Conservation (phyloP, 371 early-diverging fungal species). For the Mortierella sp. region DNA sequence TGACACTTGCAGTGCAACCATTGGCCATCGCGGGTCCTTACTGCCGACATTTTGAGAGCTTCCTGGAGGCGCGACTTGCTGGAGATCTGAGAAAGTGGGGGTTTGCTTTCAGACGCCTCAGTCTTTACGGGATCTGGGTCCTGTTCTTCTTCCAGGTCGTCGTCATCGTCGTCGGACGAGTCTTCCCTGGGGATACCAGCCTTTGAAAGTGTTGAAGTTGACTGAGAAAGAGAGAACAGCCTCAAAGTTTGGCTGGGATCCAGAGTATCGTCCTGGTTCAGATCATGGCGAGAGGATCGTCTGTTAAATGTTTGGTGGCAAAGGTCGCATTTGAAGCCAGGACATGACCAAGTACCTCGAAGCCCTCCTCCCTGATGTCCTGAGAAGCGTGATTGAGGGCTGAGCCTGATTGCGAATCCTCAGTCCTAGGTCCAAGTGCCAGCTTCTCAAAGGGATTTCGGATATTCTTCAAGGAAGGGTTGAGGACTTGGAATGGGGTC, state of each 20-base stretch:
- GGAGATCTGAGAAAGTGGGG: not conserved
- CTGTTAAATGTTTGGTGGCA: constrained; percentile 23
- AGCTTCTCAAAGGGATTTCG: constrained; percentile 49
- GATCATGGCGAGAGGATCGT: no score
- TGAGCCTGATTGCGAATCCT: not conserved
- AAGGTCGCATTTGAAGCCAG: not conserved
- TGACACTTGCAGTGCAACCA: not conserved
- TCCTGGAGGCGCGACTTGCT: constrained; percentile 29
- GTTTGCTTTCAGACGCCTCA: not conserved
- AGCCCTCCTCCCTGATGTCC: not conserved
- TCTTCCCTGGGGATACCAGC: not conserved
- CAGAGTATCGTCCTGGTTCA: constrained; percentile 28
- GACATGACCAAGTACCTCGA: not conserved
- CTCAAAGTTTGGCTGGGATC: constrained; percentile 40
- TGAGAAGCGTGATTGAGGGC: not conserved
- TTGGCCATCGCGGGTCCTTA: not conserved
- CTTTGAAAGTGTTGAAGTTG: not conserved
- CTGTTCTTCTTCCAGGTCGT: constrained; percentile 4
- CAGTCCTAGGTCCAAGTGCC: not conserved
- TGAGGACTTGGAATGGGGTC: constrained; percentile 47
- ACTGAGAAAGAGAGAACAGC: constrained; percentile 37
- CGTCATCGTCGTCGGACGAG: constrained; percentile 18
- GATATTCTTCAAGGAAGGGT: constrained; percentile 20
- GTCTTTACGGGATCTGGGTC: constrained; percentile 4
- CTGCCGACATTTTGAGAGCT: constrained; percentile 25